Evolutionary conservation across 805 yeast species (phyloP).

Genomic region (Yarrowia alimentaria): DNA sequence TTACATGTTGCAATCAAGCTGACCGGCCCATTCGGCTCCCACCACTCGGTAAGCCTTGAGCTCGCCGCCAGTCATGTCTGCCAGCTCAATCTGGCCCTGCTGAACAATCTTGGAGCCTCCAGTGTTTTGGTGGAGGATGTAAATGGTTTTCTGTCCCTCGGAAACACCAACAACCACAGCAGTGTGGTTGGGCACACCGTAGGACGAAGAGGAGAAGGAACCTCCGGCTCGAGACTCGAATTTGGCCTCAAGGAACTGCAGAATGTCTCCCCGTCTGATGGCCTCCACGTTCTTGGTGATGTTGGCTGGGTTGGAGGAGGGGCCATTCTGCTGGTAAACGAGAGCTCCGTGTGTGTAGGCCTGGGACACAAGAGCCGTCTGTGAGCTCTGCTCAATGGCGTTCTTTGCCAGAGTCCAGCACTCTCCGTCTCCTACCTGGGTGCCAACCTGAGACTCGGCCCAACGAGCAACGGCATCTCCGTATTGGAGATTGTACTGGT

Average conservation of each 20-base stretch:
- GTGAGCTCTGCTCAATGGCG: conserved; percentile 37
- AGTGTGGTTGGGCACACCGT: conserved; percentile 43
- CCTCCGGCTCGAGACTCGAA: conserved; percentile 32
- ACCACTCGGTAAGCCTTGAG: conserved; percentile 40
- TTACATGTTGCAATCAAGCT: conserved; percentile 27
- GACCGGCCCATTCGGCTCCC: conserved; percentile 39
- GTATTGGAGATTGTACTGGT: conserved; percentile 34
- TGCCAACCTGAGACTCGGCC: conserved; percentile 40
- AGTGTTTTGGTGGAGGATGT: conserved; percentile 39
- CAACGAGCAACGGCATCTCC: conserved; percentile 40
- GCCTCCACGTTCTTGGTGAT: conserved; percentile 31
- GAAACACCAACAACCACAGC: conserved; percentile 37
- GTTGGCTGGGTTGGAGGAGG: conserved; percentile 27
- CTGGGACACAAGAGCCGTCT: conserved; percentile 36
- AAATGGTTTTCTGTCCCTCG: conserved; percentile 30
- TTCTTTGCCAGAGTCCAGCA: conserved; percentile 45
- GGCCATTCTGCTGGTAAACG: conserved; percentile 32
- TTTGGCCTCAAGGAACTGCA: conserved; percentile 39
- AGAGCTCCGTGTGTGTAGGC: conserved; percentile 38
- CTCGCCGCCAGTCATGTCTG: conserved; percentile 36
- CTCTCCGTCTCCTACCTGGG: conserved; percentile 42
- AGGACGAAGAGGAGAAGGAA: conserved; percentile 31
- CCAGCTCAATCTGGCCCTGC: conserved; percentile 37
- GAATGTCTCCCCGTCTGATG: conserved; percentile 41
- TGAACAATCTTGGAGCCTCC: conserved; percentile 38